phyloP scores from a whole-genome alignment of 306 rosid genomes.

The Vigna unguiculata region DNA sequence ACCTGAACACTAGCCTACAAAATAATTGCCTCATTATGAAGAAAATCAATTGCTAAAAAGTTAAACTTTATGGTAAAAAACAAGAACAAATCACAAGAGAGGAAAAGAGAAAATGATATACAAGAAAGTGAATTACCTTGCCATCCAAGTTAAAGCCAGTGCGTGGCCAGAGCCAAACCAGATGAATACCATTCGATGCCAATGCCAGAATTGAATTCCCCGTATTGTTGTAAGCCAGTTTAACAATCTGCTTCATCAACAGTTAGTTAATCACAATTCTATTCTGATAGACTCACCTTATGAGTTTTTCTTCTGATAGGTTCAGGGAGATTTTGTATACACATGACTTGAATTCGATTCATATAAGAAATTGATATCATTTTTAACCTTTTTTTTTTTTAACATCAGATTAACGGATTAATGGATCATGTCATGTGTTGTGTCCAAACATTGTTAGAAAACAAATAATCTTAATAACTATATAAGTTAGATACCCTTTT shows the following conservation, averaged over 20 bases:
- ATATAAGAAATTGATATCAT: too few species aligned
- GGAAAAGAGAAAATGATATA: neutral
- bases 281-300: too few species aligned
- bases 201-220: conserved; percentile 33
- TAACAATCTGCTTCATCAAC: conserved; percentile 30
- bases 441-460: neutral
- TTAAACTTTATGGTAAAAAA: too few species aligned
- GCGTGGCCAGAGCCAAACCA: conserved; percentile 23
- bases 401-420: too few species aligned
- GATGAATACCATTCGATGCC: conserved; percentile 31
- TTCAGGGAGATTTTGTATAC: too few species aligned
- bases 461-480: neutral
- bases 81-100: too few species aligned
- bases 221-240: neutral
- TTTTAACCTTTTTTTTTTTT: too few species aligned
- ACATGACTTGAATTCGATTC: too few species aligned
- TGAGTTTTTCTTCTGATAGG: too few species aligned
- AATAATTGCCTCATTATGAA: neutral
- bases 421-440: neutral
- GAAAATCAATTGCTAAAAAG: too few species aligned
- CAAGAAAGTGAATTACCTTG: conserved; percentile 27
- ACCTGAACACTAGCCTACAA: conserved; percentile 19
- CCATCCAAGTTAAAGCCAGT: neutral
- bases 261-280: conserved; percentile 7
- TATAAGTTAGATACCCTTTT: conserved; percentile 22